phyloP scores from a whole-genome alignment of 306 rosid genomes.

The Sesbania bispinosa region DNA sequence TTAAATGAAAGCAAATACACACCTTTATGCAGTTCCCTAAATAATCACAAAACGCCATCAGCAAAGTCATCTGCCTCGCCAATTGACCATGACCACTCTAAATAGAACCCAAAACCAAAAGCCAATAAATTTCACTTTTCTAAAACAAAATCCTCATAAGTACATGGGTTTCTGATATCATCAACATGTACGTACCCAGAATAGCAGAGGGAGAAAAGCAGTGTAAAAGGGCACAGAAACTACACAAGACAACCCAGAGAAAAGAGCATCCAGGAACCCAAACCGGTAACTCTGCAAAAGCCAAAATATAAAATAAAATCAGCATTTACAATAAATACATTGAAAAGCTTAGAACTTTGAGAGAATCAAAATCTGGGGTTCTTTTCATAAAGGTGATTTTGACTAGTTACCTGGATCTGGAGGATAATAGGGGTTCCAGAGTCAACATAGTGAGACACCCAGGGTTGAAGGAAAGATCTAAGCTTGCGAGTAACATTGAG shows the following conservation, averaged over 20 bases:
- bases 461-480: slow-evolving; percentile 77
- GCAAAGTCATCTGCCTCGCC: slow-evolving; percentile 93
- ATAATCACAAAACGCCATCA: slow-evolving; percentile 97
- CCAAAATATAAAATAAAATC: not conserved
- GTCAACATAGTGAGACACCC: slow-evolving; percentile 55
- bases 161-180: not conserved
- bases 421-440: slow-evolving; percentile 54
- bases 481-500: slow-evolving; percentile 65
- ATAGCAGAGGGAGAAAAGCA: slow-evolving; percentile 87
- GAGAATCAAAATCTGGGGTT: slow-evolving; percentile 11
- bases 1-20: not conserved
- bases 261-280: slow-evolving; percentile 64
- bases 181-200: slow-evolving; percentile 58
- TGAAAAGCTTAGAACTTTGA: not conserved
- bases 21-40: slow-evolving; percentile 84
- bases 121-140: not conserved
- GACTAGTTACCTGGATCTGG: slow-evolving; percentile 73
- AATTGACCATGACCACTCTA: slow-evolving; percentile 96
- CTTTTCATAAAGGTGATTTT: no score
- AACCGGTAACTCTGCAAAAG: slow-evolving; percentile 54
- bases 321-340: not conserved
- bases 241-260: slow-evolving; percentile 72
- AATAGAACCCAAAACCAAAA: slow-evolving; percentile 27
- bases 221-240: slow-evolving; percentile 97
- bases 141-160: not conserved